Base-by-base conservation (phyloP, 768 basidiomycete species). In the Inosperma sp. region DNA sequence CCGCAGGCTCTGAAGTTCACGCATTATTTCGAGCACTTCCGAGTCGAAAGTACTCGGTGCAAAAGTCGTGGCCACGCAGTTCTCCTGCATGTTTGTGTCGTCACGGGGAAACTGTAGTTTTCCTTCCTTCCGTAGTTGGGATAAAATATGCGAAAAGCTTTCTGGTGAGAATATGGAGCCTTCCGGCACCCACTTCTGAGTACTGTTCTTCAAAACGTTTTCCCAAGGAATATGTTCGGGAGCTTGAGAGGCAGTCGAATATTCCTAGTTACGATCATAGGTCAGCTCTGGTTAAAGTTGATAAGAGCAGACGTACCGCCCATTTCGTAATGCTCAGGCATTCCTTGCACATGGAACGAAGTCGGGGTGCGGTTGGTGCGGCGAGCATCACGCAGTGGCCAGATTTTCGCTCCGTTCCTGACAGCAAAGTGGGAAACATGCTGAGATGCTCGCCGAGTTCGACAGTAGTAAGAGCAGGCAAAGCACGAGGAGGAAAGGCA, bases 191-290 rank as follows among this genome's bases (percentile, higher is more conserved):
- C 72, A 73, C 10, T 59, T 39, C 31, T 31, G 35, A n/a, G 47
- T 9, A 8, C 58, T 41, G 40, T 29, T 34, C 19, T 60, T 59
- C 34, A 56, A 56, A 7, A 60, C 48, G 23, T 42, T 60, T 35
- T 57, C 64, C 74, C 74, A 75, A 16, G 74, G 72, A 34, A 62
- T 61, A 52, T 73, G 72, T n/a, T 68, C 71, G 27, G 72, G 68
- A 21, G 68, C 62, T 12, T 65, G 64, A 31, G 56, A 59, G 26
- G 52, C 58, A 19, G 56, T 49, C 21, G 68, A 64, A 46, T 56
- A 63, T 58, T 67, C 58, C 66, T 68, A 34, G 26, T 3, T 30
- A 30, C 33, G 27, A 36, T 12, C 1, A 26, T 13, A 47, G 23
- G 53, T 43, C 25, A 21, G 37, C 37, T 49, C 36, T 48, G 29